Evolutionary conservation across 345 rosid genomes (phyloP), one percentile per base, ranked within the genome.

Genomic region (Ricinus communis): DNA sequence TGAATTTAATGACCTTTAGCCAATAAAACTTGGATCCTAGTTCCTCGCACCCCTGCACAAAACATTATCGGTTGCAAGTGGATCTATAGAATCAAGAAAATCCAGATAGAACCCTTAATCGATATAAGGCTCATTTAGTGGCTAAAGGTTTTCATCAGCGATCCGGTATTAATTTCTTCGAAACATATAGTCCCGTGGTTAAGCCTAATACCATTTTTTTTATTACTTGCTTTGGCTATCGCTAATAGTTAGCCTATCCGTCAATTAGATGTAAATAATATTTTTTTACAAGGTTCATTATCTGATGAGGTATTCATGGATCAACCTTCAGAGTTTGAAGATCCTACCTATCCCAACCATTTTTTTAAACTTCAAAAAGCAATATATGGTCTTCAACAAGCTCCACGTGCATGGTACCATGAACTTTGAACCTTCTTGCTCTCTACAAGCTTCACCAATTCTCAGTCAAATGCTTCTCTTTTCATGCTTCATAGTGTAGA

Each of bases 21-120:
- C 4, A 61, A 71, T 33, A 9, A 33, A 9, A 71, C 60, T 0
- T 71, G 68, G 61, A 6, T 41, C 5, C 19, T 71, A 1, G 74
- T 71, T 21, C 61, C 74, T 2, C 14, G 0, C 0, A 7, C 8
- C 27, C 16, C 60, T 49, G 2, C 22, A 25, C 60, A 61, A 21
- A 61, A 51, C 24, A 14, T 71, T 14, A 2, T 71, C 36, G 68
- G 68, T 2, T 71, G 68, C 9, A 61, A 71, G 18, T 71, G 50
- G 38, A 38, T 62, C 10, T 71, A 28, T 33, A 0, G 50, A 9
- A 18, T 71, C 1, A 71, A 71, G 4, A 22, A 0, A 71, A 71
- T 7, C 30, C 38, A 0, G 60, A 71, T 71, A 67, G 74, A 0
- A 47, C 68, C 3, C 6, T 62, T 19, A 36, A 4, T 25, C 2